These are phyloP conservation scores for Sechiopsis laciniata DNA, from an alignment of 306 rosid species.

Conservation along the genomic window DNA sequence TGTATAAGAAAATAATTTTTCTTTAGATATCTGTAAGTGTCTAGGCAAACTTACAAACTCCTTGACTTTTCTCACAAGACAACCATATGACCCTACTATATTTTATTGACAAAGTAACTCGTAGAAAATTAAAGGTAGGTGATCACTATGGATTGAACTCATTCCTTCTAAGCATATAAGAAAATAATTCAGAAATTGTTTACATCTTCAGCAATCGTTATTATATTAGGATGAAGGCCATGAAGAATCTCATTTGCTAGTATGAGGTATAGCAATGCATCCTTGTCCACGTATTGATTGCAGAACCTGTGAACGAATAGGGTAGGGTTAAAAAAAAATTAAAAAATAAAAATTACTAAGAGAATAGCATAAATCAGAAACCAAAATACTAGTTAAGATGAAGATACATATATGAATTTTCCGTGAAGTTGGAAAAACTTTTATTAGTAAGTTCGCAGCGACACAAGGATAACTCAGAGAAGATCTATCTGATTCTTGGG, in stretches of 20 bases:
- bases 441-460: neutral
- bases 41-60: too few species aligned
- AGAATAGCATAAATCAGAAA: slow-evolving; percentile 2
- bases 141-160: too few species aligned
- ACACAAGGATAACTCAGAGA: neutral
- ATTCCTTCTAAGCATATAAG: neutral
- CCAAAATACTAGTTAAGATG: neutral
- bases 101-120: too few species aligned
- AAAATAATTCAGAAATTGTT: slow-evolving; percentile 28
- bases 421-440: neutral
- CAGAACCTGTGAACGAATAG: slow-evolving; percentile 57
- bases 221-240: slow-evolving; percentile 62
- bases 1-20: too few species aligned
- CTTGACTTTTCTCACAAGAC: too few species aligned
- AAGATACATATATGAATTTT: neutral
- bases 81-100: too few species aligned
- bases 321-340: too few species aligned
- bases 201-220: slow-evolving; percentile 94
- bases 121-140: too few species aligned
- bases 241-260: slow-evolving; percentile 87
- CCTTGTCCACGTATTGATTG: slow-evolving; percentile 93
- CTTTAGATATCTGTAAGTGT: too few species aligned
- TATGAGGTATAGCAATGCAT: slow-evolving; percentile 73
- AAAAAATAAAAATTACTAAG: too few species aligned
- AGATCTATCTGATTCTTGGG: neutral